Base-by-base conservation (phyloP, 495 filamentous ascomycete genomes). In the Trichoderma virens region DNA sequence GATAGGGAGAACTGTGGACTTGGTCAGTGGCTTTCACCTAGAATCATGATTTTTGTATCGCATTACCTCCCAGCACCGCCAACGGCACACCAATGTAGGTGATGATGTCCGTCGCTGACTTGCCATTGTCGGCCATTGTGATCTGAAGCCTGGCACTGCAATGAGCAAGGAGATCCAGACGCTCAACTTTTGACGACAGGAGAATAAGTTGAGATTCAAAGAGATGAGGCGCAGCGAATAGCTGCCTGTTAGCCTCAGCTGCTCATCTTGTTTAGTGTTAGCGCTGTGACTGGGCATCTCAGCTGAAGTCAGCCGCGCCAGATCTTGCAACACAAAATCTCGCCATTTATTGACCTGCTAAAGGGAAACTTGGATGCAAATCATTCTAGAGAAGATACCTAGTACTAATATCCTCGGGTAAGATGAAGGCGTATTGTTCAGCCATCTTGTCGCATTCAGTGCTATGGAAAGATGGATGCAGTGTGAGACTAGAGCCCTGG, bases 81-180 rank as follows among this genome's bases (percentile, higher is more conserved):
- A 89, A 76, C 20, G 86, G 86, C 2, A 89, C 77, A 63, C 85
- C 85, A 67, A 87, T 82, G 70, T 83, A 76, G 0, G 78, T 81
- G 70, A 80, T 80, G 60, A 81, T 72, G 59, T 80, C 74, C 14
- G 68, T 74, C 11, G 78, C 66, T 8, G 72, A 71, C 62, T 64
- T 65, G 61, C 66, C 69, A 35, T 69, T 67, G 61, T 66, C 62
- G 43, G 43, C 39, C 59, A 67, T 64, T 66, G 2, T 27, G 27
- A 20, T 23, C 1, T 20, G 16, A 3, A 28, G 47, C 6, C 47
- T 11, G 20, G 9, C 47, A 56, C 23, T 8, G 47, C 25, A 18
- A 47, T 5, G 18, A 5, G 18, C 13, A 14, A 47, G 20, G 43
- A 47, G 38, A 39, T 39, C 13, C 20, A 56, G 47, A 28, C 7